Evolutionary conservation across 176 grass and related monocot species (phyloP).

Genomic region (Aegilops longissima): DNA sequence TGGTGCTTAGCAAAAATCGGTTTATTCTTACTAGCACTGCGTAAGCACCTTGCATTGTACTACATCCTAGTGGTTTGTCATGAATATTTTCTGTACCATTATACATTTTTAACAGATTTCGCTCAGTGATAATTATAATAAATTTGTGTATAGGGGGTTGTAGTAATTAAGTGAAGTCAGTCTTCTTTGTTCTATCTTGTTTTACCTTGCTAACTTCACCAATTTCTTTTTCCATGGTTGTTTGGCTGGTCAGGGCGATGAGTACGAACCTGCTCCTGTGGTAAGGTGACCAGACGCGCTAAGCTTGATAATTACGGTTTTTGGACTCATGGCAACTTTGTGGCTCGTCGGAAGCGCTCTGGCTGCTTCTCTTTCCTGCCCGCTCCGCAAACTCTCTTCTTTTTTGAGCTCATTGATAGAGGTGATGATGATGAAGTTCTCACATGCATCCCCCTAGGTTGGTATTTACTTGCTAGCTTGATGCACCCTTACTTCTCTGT

Average conservation of each 20-base stretch:
- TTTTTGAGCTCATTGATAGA: not conserved
- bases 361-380: not conserved
- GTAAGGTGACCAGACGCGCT: not conserved
- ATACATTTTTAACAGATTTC: not conserved
- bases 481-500: not conserved
- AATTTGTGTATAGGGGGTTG: not conserved
- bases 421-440: not conserved
- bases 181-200: not conserved
- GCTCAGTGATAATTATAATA: not conserved
- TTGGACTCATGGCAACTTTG: not conserved
- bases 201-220: not conserved
- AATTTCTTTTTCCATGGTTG: not conserved
- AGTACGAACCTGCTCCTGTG: not conserved
- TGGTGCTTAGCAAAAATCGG: no score
- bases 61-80: not conserved
- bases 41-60: no score
- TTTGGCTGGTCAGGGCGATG: not conserved
- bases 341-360: not conserved
- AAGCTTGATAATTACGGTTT: not conserved
- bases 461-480: not conserved
- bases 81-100: not conserved
- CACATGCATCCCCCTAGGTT: not conserved
- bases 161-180: not conserved
- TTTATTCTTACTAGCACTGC: no score
- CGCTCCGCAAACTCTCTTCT: not conserved